phyloP scores from a whole-genome alignment of 441 rosid species.

The Mallotus japonicus region DNA sequence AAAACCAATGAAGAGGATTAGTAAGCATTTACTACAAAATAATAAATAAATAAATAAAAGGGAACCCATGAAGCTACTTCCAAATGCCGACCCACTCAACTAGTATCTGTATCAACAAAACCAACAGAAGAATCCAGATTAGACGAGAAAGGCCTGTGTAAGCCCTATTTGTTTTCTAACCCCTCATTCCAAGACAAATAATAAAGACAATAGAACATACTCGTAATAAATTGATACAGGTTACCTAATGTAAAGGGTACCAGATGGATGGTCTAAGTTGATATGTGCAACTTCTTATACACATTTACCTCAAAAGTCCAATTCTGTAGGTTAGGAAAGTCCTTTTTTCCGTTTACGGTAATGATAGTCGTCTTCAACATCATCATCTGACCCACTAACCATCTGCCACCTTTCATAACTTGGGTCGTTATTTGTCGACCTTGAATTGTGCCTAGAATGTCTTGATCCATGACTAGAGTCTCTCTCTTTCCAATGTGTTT shows the following conservation, averaged over 20 bases:
- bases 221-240: conserved; percentile 31
- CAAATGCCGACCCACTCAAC: conserved; percentile 32
- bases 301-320: conserved; percentile 45
- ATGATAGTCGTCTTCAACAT: conserved; percentile 24
- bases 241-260: conserved; percentile 30
- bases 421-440: conserved; percentile 20
- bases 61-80: conserved; percentile 34
- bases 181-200: conserved; percentile 19
- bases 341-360: conserved; percentile 29
- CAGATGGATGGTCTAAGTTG: conserved; percentile 30
- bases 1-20: conserved; percentile 28
- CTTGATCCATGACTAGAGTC: conserved; percentile 29
- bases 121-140: conserved; percentile 34
- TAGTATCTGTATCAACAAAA: conserved; percentile 44
- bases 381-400: conserved; percentile 31
- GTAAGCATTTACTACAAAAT: conserved; percentile 27
- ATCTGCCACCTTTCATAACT: conserved; percentile 46
- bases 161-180: conserved; percentile 24
- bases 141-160: conserved; percentile 22
- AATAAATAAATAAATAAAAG: background rate
- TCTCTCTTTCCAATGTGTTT: conserved; percentile 1
- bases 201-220: background rate
- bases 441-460: conserved; percentile 29
- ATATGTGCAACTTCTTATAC: conserved; percentile 35
- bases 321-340: conserved; percentile 26